A percentile compares a stretch with the other conserved stretches of the same genome.
These are phyloP conservation scores for Podaxis sp. DNA, from an alignment of 768 basidiomycete genomes.

Conservation along the genomic window DNA sequence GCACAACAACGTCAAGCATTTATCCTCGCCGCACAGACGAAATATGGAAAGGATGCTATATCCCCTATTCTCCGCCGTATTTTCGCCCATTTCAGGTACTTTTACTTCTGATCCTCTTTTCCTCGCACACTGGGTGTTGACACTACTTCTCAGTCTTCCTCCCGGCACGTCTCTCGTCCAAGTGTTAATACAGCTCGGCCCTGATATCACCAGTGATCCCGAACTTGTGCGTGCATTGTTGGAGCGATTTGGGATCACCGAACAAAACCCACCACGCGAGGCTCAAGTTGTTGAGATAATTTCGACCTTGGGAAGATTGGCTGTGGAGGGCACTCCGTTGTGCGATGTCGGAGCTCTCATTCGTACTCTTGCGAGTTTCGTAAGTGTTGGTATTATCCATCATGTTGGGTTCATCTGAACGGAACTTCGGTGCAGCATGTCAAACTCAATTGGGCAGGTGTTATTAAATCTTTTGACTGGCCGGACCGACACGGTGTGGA, in stretches of 20 bases:
- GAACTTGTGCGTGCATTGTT: slow-evolving; percentile 71
- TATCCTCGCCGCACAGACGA: slow-evolving; percentile 71
- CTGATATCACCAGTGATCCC: slow-evolving; percentile 73
- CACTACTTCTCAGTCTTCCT: slow-evolving; percentile 47
- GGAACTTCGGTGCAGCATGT: slow-evolving; percentile 45
- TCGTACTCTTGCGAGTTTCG: slow-evolving; percentile 70
- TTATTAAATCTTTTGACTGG: slow-evolving; percentile 86
- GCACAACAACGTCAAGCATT: slow-evolving; percentile 71
- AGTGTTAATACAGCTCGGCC: slow-evolving; percentile 71
- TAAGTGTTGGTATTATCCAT: slow-evolving; percentile 37
- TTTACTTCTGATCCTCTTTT: slow-evolving; percentile 16
- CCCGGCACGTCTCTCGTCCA: slow-evolving; percentile 71
- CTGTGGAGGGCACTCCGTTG: slow-evolving; percentile 67
- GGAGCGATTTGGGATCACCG: slow-evolving; percentile 73
- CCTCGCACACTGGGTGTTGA: slow-evolving; percentile 12
- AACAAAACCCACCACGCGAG: slow-evolving; percentile 69
- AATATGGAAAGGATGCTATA: slow-evolving; percentile 77
- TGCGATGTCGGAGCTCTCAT: slow-evolving; percentile 78
- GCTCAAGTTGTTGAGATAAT: slow-evolving; percentile 70
- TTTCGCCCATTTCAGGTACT: slow-evolving; percentile 71
- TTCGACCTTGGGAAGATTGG: slow-evolving; percentile 61
- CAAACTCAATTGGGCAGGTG: slow-evolving; percentile 73
- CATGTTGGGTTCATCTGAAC: not conserved
- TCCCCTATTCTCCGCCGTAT: slow-evolving; percentile 73
- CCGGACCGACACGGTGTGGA: slow-evolving; percentile 83